Base-by-base conservation (phyloP, 2,329 filamentous ascomycete species). In the Chrysoporthe austroafricana region DNA sequence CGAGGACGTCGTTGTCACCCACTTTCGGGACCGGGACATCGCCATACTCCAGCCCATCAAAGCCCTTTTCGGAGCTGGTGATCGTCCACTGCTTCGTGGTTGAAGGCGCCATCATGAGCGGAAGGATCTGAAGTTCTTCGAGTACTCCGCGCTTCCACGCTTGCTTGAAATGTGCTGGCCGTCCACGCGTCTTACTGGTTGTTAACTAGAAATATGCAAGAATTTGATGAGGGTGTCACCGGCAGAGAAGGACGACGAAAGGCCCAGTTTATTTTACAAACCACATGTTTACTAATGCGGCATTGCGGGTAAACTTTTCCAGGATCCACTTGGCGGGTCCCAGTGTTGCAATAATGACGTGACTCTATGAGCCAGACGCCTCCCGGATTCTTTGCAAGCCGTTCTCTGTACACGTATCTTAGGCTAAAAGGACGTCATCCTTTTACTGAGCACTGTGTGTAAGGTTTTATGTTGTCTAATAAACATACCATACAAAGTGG, bases 1-100 rank as follows among this genome's bases (percentile, higher is more conserved):
- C 88, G 44, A 94, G 83, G 6, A 93, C 90, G 36, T 94, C 88
- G 70, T 86, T 86, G 65, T 93, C 90, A 59, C 90, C 90, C 1
- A 90, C 74, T 71, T 87, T 78, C 16, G 90, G 88, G 2, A 92
- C 74, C 0, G 83, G 73, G 60, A 85, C 79, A 72, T 88, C 82
- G 68, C 84, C 79, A 72, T 86, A 85, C 73, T 83, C 77, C 50
- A 93, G 82, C 54, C 81, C 82, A 59, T 91, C 86, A 73, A 92
- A 90, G 72, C 82, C 86, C 63, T 82, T 83, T 52, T 82, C 76
- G 2, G 71, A 79, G 71, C 83, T 83, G 44, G 79, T 78, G 56
- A 91, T 76, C 43, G 76, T 80, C 89, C 89, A 91, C 75, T 85
- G 81, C 77, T 82, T 83, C 70, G 83, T 85, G 0, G 83, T 88